Evolutionary conservation across 192 early-diverging fungal species (phyloP).

Genomic region (Coemansia erecta): DNA sequence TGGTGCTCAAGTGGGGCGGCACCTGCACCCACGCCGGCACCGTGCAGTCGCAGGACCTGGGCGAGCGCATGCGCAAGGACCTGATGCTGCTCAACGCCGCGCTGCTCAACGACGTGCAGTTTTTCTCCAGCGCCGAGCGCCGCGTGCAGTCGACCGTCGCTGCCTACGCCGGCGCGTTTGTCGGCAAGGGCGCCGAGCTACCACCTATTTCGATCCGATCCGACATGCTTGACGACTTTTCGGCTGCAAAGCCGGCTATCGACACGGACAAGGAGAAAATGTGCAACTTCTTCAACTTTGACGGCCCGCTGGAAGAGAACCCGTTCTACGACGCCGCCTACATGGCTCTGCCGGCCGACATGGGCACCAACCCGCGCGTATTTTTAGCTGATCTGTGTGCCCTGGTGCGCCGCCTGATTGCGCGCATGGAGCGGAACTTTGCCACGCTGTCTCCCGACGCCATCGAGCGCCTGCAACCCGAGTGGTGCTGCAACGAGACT

Average conservation of each 20-base stretch:
- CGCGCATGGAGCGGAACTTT: conserved; percentile 80
- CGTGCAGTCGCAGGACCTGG: conserved; percentile 88
- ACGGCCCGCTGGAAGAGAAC: conserved; percentile 24
- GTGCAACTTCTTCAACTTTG: conserved; percentile 61
- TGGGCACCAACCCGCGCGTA: conserved; percentile 33
- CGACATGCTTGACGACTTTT: conserved; percentile 93
- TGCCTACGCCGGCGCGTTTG: conserved; percentile 53
- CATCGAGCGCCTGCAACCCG: conserved; percentile 55
- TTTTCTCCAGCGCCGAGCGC: conserved; percentile 83
- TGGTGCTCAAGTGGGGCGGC: conserved; percentile 97
- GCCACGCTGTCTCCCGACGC: conserved; percentile 54
- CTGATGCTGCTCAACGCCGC: conserved; percentile 81
- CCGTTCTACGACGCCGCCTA: conserved; percentile 15
- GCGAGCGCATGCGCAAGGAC: conserved; percentile 89
- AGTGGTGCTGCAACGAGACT: conserved; percentile 91
- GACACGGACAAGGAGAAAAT: conserved; percentile 82
- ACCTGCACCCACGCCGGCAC: conserved; percentile 93
- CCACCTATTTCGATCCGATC: conserved; percentile 71
- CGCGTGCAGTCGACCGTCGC: conserved; percentile 82
- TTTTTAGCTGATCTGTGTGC: conserved; percentile 70
- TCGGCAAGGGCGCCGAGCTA: conserved; percentile 51
- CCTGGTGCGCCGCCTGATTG: conserved; percentile 63
- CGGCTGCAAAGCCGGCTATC: conserved; percentile 92
- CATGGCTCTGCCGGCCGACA: conserved; percentile 35
- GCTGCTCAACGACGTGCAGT: conserved; percentile 83